These are phyloP conservation scores for Marasmius sp. DNA, from an alignment of 1,284 basidiomycete genomes.

Conservation along the genomic window DNA sequence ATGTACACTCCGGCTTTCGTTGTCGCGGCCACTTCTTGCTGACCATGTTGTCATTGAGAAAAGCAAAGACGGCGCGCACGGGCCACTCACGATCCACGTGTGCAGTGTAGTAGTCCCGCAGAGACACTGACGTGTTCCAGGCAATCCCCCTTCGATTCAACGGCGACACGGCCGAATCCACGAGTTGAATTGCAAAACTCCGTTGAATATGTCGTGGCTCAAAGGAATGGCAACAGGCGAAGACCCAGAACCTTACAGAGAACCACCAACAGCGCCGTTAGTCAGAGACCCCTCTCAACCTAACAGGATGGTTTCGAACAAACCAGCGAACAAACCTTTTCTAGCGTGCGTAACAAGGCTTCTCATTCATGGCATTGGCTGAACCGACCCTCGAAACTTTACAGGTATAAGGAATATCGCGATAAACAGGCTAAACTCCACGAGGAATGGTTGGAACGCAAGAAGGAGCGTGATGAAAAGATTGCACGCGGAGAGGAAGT, in stretches of 20 bases:
- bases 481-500: conserved; percentile 72
- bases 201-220: conserved; percentile 52
- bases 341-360: conserved; percentile 58
- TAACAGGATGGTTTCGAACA: conserved; percentile 68
- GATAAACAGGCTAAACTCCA: conserved; percentile 60
- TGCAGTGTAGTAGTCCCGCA: too few relatives aligned
- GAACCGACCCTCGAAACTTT: conserved; percentile 14
- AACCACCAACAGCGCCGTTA: conserved; percentile 34
- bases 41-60: too few relatives aligned
- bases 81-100: too few relatives aligned
- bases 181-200: background rate
- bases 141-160: background rate
- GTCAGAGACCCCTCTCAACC: conserved; percentile 57
- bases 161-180: background rate
- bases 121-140: too few relatives aligned
- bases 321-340: conserved; percentile 79
- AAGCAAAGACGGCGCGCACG: too few relatives aligned
- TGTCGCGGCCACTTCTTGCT: too few relatives aligned
- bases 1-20: too few relatives aligned
- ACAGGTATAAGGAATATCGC: conserved; percentile 70
- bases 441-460: conserved; percentile 66
- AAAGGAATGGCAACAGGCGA: conserved; percentile 47
- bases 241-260: conserved; percentile 31
- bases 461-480: conserved; percentile 69
- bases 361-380: conserved; percentile 6